These are phyloP conservation scores for Phytophthora nicotianae DNA, from an alignment of 352 stramenopile genomes.

Conservation along the genomic window DNA sequence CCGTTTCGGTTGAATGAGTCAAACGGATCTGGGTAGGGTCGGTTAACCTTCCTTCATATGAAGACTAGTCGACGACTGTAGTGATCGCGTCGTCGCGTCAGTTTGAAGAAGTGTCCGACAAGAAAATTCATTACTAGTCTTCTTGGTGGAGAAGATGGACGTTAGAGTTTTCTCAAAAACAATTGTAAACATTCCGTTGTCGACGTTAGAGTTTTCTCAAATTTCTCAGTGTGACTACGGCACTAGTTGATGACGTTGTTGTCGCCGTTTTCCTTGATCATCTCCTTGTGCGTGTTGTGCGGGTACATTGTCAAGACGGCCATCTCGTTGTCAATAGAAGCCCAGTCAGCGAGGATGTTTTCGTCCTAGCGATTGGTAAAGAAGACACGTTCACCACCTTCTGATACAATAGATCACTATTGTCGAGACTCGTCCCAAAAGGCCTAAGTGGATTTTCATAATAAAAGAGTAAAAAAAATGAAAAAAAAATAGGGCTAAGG, in stretches of 20 bases:
- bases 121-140: not conserved
- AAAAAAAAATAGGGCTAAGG: no score
- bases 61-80: no score
- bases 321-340: constrained; percentile 77
- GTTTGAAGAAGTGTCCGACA: no score
- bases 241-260: constrained; percentile 66
- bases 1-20: constrained; percentile 6
- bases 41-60: no score
- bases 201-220: constrained; percentile 4
- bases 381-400: no score
- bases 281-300: constrained; percentile 70
- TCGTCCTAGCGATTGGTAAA: constrained; percentile 85
- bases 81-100: no score
- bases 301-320: constrained; percentile 76
- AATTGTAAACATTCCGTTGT: constrained; percentile 7
- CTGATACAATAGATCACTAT: no score
- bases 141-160: no score
- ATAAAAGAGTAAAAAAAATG: no score
- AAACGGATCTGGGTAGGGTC: not conserved
- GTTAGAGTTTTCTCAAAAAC: no score
- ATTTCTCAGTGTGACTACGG: constrained; percentile 8
- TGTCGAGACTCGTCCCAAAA: no score
- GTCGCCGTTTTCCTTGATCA: constrained; percentile 74
- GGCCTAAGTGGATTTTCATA: no score
- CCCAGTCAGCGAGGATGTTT: constrained; percentile 70